A percentile compares a stretch with the other conserved stretches of the same genome.
These are phyloP conservation scores for Penicillium hordei DNA, from an alignment of 2,329 filamentous ascomycete genomes.

Conservation along the genomic window DNA sequence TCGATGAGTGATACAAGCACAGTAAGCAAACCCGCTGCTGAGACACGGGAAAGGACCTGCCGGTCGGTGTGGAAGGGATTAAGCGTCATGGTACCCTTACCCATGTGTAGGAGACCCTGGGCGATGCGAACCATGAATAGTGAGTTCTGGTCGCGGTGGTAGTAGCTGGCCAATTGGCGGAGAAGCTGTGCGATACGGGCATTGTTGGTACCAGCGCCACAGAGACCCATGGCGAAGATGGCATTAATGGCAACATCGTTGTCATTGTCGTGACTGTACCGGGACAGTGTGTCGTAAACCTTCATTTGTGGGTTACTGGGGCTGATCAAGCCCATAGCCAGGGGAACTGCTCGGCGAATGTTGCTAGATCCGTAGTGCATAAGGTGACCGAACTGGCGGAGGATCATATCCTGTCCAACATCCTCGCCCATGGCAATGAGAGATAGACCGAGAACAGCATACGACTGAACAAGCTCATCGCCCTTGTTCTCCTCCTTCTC, in stretches of 20 bases:
- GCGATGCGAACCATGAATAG: constrained; percentile 99
- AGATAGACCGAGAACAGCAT: constrained; percentile 90
- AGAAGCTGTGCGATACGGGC: constrained; percentile 92
- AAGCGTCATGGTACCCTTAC: constrained; percentile 92
- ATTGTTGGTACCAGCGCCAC: constrained; percentile 97
- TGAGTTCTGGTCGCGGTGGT: constrained; percentile 92
- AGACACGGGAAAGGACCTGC: constrained; percentile 88
- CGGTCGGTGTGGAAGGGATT: constrained; percentile 99
- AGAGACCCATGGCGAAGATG: constrained; percentile 97
- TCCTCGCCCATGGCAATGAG: constrained; percentile 98
- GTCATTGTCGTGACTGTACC: constrained; percentile 98
- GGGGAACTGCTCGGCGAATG: constrained; percentile 90
- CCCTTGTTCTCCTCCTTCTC: constrained; percentile 93
- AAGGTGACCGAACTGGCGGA: constrained; percentile 93
- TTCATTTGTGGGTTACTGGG: constrained; percentile 99
- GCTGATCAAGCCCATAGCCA: constrained; percentile 95
- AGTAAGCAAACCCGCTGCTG: constrained; percentile 82
- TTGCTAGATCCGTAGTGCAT: constrained; percentile 99
- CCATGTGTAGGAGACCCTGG: constrained; percentile 96
- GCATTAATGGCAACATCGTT: constrained; percentile 97
- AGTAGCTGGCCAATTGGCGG: constrained; percentile 94
- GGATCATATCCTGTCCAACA: constrained; percentile 96
- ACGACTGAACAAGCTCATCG: constrained; percentile 91
- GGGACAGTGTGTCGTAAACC: constrained; percentile 94
- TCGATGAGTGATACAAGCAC: constrained; percentile 94